Evolutionary conservation across 2,329 filamentous ascomycete species (phyloP), one percentile per base, ranked within the genome.

Genomic region (Aspergillus sp.): DNA sequence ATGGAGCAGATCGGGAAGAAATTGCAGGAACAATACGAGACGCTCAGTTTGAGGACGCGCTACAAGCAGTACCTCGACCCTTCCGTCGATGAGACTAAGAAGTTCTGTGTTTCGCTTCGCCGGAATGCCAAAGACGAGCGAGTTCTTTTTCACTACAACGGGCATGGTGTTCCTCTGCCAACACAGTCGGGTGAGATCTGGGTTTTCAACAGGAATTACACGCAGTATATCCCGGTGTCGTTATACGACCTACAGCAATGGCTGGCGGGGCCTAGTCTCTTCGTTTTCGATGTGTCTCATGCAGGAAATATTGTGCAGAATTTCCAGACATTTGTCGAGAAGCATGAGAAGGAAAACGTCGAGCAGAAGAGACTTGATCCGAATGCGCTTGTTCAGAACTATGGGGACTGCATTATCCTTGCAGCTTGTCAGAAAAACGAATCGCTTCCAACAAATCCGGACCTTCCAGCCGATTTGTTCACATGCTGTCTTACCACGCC

Each of bases 121-220:
- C 85, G 92, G 61, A 97, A 96, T 70, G 93, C 95, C 49, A 96
- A 97, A 74, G 93, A 97, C 58, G 95, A 99, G 78, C 84, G 95
- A 50, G 91, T 99, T 2, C 80, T 99, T n/a, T 91, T 99, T 68
- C 95, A 99, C 73, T 99, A 99, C 81, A 99, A 99, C 68, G 95
- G 95, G 15, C 95, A 99, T 73, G 95, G 95, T 47, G 95, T 99
- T 11, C 95, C 95, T 1, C 91, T 97, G 69, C 95, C 95, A 3
- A 99, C 95, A 0, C 87, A 90, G 3, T 97, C 93, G 4, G 95
- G 95, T 14, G 95, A 99, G 74, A 96, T 99, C 19, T 99, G 95
- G 95, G 96, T 98, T 5, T 99, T 99, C 75, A 99, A 99, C 76
- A 93, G 95, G 67, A 98, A 91, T 65, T 99, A 97, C 73, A 99